These are phyloP conservation scores for Sphaerulina vaccinii DNA, from an alignment of 2,329 filamentous ascomycete genomes.

Conservation along the genomic window DNA sequence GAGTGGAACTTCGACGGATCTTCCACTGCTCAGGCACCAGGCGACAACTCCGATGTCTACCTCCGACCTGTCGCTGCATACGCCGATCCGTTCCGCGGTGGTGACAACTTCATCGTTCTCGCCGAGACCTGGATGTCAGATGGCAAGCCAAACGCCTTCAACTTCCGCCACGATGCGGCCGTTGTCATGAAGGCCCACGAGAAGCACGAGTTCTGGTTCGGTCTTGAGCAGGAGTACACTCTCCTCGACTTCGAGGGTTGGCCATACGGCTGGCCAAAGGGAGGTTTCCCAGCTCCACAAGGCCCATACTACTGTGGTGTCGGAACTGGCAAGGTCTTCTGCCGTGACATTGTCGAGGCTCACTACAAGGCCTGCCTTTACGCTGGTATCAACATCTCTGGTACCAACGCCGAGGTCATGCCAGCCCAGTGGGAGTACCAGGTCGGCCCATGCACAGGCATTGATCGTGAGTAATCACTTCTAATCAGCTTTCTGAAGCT, in stretches of 20 bases:
- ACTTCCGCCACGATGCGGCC: conserved; percentile 88
- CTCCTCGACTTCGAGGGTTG: conserved; percentile 81
- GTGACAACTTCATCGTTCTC: conserved; percentile 91
- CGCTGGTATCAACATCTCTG: conserved; percentile 87
- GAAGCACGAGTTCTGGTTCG: conserved; percentile 89
- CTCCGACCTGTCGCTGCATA: conserved; percentile 85
- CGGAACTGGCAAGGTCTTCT: conserved; percentile 93
- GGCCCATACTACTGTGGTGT: conserved; percentile 98
- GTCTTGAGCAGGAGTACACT: conserved; percentile 97
- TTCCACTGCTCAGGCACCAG: conserved; percentile 86
- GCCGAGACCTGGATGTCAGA: conserved; percentile 93
- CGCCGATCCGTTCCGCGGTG: conserved; percentile 86
- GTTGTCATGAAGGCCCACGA: conserved; percentile 87
- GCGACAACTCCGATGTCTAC: conserved; percentile 97
- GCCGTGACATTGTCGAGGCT: conserved; percentile 94
- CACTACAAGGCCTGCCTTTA: conserved; percentile 91
- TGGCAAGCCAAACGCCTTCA: conserved; percentile 96
- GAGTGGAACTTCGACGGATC: conserved; percentile 87
- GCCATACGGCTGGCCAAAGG: conserved; percentile 88
- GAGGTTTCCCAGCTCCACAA: conserved; percentile 87
- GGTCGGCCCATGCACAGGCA: conserved; percentile 84
- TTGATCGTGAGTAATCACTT: conserved; percentile 63
- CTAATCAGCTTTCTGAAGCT: neutral
- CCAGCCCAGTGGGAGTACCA: conserved; percentile 98
- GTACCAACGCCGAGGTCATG: conserved; percentile 99